A percentile compares a stretch with the other conserved stretches of the same genome.
Conservation (phyloP, 257 asterid genomes). For the Ajuga chamaepitys region DNA sequence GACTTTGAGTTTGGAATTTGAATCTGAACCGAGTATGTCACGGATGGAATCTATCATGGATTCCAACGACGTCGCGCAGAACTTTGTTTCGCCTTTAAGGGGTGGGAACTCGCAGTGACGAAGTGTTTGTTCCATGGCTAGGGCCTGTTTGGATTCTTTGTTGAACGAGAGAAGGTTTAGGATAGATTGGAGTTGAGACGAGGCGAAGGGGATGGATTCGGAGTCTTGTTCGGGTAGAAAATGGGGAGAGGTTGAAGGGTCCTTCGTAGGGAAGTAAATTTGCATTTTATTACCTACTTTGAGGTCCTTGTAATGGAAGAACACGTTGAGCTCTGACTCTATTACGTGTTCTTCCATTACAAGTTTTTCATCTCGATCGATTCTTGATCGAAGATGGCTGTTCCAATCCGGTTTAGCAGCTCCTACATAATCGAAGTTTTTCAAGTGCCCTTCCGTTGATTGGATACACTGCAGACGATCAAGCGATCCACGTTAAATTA, state of each 20-base stretch:
- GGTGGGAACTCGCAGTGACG: slow-evolving; percentile 64
- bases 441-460: slow-evolving; percentile 18
- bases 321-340: slow-evolving; percentile 53
- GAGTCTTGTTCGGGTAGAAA: slow-evolving; percentile 56
- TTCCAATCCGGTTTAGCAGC: no score
- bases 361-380: background rate
- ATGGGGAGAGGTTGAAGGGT: slow-evolving; percentile 49
- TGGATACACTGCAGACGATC: slow-evolving; percentile 29
- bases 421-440: background rate
- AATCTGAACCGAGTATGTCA: slow-evolving; percentile 19
- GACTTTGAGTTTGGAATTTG: slow-evolving; percentile 30
- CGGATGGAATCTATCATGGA: slow-evolving; percentile 52
- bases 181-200: slow-evolving; percentile 33
- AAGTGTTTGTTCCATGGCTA: slow-evolving; percentile 53
- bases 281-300: slow-evolving; percentile 38
- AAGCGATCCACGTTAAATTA: background rate
- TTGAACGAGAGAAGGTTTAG: slow-evolving; percentile 43
- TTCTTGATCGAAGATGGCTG: slow-evolving; percentile 21
- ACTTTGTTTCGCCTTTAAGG: slow-evolving; percentile 54
- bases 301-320: slow-evolving; percentile 44
- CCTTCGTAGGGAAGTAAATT: slow-evolving; percentile 46
- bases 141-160: slow-evolving; percentile 48
- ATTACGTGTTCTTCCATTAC: no score
- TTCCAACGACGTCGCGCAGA: slow-evolving; percentile 71
- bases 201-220: slow-evolving; percentile 61